Base-by-base conservation (phyloP, 352 stramenopile genomes). In the Phytopythium mirpurense region DNA sequence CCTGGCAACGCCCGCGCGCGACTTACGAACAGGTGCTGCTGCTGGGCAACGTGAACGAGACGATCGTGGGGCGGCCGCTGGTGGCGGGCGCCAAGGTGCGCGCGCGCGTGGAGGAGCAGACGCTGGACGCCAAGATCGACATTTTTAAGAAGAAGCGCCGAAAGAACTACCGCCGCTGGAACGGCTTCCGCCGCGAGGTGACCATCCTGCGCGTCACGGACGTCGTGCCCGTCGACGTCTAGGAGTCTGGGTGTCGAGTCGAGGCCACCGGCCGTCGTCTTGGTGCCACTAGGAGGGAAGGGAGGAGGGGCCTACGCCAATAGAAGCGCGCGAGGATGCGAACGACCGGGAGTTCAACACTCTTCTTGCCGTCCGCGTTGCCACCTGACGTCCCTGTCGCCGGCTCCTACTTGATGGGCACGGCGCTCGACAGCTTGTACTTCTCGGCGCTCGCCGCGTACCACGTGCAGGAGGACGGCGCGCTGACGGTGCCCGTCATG, bases 121-220 rank as follows among this genome's bases (percentile, higher is more conserved):
- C 83, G 40, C 60, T 94, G 41, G 83, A 94, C 59, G 76, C 80
- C 50, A 94, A 94, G 64, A 90, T 94, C 51, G 82, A 92, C 63
- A 83, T 94, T 55, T 94, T 94, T 69, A 94, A 94, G 73, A 94
- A 94, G 74, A 92, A 92, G 57, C 81, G 83, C 59, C 74, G 83
- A 86, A 94, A 94, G 73, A 92, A 90, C 65, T 94, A 94, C 65
- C 83, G 82, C 49, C 81, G 83, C 60, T 92, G 82, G 83, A 91
- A 94, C 65, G 83, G 83, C 12, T 92, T 90, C 73, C 83, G 83
- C 68, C 83, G 83, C 47, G 56, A 94, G 64, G 79, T 94, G 41
- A 94, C 83, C 3, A 78, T 94, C 44, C 67, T 94, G 64, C 83
- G 83, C 60, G 81, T 94, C 59, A 90, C 70, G 54, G 82, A 90